Percentiles rank a stretch among this genome's conserved stretches.
Evolutionary conservation across 176 grass and related monocot genomes (phyloP).

Genomic region (Lolium rigidum): DNA sequence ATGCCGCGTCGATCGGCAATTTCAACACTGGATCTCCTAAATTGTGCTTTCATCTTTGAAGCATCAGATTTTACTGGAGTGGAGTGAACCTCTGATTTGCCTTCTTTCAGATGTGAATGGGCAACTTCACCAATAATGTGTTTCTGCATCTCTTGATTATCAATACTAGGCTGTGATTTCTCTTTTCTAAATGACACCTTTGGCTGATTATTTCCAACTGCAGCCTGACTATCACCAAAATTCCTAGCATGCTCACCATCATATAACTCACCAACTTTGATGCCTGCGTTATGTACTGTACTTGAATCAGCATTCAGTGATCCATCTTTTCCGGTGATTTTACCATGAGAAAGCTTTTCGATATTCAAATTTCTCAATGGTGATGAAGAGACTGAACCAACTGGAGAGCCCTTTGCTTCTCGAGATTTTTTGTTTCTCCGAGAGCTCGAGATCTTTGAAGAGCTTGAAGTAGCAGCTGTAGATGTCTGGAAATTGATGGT

Average conservation of each 20-base stretch:
- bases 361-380: slow-evolving; percentile 50
- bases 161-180: slow-evolving; percentile 41
- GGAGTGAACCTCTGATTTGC: slow-evolving; percentile 42
- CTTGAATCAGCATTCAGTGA: slow-evolving; percentile 52
- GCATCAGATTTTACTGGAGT: slow-evolving; percentile 48
- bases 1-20: slow-evolving; percentile 49
- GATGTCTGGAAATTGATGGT: slow-evolving; percentile 42
- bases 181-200: slow-evolving; percentile 46
- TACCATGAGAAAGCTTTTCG: slow-evolving; percentile 51
- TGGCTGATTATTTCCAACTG: slow-evolving; percentile 23
- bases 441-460: slow-evolving; percentile 69
- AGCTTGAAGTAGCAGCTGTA: slow-evolving; percentile 64
- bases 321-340: slow-evolving; percentile 44
- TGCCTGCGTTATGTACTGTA: slow-evolving; percentile 40
- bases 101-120: slow-evolving; percentile 52
- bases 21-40: slow-evolving; percentile 46
- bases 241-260: background rate
- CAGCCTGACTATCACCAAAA: slow-evolving; percentile 24
- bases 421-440: slow-evolving; percentile 53
- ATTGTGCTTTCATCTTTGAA: slow-evolving; percentile 45
- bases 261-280: slow-evolving; percentile 42
- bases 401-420: slow-evolving; percentile 66
- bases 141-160: slow-evolving; percentile 49
- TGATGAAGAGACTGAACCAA: slow-evolving; percentile 78
- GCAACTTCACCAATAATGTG: slow-evolving; percentile 38